These are phyloP conservation scores for Cicer chorassanicum DNA, from an alignment of 306 rosid genomes.

Conservation along the genomic window DNA sequence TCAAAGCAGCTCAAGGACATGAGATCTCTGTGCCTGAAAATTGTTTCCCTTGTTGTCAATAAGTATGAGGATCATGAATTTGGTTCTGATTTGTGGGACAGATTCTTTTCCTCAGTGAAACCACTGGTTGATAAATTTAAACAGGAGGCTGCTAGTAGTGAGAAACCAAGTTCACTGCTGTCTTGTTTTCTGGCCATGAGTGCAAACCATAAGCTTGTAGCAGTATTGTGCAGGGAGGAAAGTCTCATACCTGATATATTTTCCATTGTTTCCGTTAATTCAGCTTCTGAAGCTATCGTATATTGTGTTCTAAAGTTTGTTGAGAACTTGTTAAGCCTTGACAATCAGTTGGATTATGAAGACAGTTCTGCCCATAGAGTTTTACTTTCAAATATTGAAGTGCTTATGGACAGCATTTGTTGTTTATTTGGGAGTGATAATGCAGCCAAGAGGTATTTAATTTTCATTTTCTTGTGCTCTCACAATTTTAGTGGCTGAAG, in stretches of 20 bases:
- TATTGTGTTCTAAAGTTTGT: slow-evolving; percentile 76
- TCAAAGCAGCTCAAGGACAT: slow-evolving; percentile 80
- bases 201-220: slow-evolving; percentile 67
- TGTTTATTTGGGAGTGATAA: slow-evolving; percentile 65
- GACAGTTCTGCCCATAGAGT: slow-evolving; percentile 56
- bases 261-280: slow-evolving; percentile 61
- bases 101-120: slow-evolving; percentile 75
- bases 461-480: slow-evolving; percentile 29
- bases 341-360: slow-evolving; percentile 60
- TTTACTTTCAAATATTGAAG: slow-evolving; percentile 64
- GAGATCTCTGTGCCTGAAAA: slow-evolving; percentile 87
- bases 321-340: slow-evolving; percentile 77
- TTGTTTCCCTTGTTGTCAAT: slow-evolving; percentile 64
- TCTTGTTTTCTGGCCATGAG: slow-evolving; percentile 93
- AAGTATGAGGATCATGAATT: slow-evolving; percentile 79
- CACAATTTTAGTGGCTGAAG: slow-evolving; percentile 21
- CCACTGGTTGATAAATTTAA: slow-evolving; percentile 71
- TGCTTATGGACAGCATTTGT: slow-evolving; percentile 69
- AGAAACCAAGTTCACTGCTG: slow-evolving; percentile 90
- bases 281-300: slow-evolving; percentile 80
- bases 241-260: slow-evolving; percentile 84
- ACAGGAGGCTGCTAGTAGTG: slow-evolving; percentile 86
- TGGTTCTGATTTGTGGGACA: slow-evolving; percentile 74
- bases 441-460: slow-evolving; percentile 73
- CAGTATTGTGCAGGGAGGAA: slow-evolving; percentile 61